Evolutionary conservation across 1,284 basidiomycete genomes (phyloP), one percentile per base, ranked within the genome.

Genomic region (Trichosporon sp.): DNA sequence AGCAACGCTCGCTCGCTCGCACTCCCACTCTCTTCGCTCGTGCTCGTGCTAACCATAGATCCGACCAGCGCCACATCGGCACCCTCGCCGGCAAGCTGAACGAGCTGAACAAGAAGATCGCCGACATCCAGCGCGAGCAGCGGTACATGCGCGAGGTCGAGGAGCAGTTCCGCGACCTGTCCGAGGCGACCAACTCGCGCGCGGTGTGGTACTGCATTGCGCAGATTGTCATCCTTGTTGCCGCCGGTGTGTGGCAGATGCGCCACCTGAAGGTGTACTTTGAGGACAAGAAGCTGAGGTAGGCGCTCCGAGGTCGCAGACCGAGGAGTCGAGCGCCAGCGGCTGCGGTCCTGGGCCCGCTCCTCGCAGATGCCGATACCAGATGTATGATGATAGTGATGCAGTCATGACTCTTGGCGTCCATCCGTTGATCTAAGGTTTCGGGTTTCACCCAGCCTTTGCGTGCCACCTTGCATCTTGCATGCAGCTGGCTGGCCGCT

Each of bases 111-210:
- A 87, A 89, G 75, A 95, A 95, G 82, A 86, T 99, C 66, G 90
- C 92, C 79, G 95, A 98, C 78, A 91, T 99, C 73, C 87, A 93
- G 67, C 87, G 93, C 56, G 97, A 99, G 83, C 97, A 99, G 85
- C 93, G 97, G 81, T 99, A 97, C 80, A 95, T 99, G 85, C 87
- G 97, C 58, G 96, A 99, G 82, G 86, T 93, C 69, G 97, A 99
- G 84, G 87, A 91, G n/a, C 89, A 91, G 74, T 99, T 93, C 81
- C 87, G 97, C 53, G 86, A 96, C 82, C 83, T 98, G 70, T 93
- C 91, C 75, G 97, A 99, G 84, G 79, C 84, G 32, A 95, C 93
- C 35, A 99, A 99, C 83, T 83, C 90, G 31, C 86, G 90, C 72
- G 95, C 96, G 0, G 90, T 98, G 66, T 98, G 92, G 92, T 99